Evolutionary conservation across 192 early-diverging fungal genomes (phyloP).

Genomic region (Lobosporangium transversale): DNA sequence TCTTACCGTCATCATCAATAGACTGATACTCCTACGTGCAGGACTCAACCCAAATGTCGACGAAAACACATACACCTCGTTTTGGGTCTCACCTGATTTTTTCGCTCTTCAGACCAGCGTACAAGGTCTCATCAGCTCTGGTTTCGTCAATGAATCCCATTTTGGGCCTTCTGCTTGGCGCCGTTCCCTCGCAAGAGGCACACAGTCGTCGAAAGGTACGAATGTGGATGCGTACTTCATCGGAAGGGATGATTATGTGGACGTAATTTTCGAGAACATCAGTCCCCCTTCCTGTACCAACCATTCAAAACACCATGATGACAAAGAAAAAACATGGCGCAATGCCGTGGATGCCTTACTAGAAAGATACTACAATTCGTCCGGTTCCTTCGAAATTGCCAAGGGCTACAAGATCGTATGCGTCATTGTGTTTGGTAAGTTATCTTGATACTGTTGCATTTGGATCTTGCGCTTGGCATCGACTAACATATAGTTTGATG

Average conservation of each 20-base stretch:
- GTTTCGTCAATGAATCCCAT: slow-evolving; percentile 17
- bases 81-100: slow-evolving; percentile 5
- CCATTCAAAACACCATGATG: background rate
- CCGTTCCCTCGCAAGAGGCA: slow-evolving; percentile 1
- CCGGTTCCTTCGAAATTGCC: slow-evolving; percentile 8
- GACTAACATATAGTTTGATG: background rate
- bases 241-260: background rate
- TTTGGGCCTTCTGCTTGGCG: slow-evolving; percentile 11
- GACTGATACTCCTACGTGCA: slow-evolving; percentile 5
- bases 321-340: background rate
- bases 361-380: background rate
- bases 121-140: slow-evolving; percentile 7
- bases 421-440: slow-evolving; percentile 16
- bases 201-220: slow-evolving; percentile 1
- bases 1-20: slow-evolving; percentile 2
- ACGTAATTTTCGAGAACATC: slow-evolving; percentile 8
- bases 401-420: slow-evolving; percentile 9
- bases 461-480: background rate
- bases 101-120: slow-evolving; percentile 5
- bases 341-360: slow-evolving; percentile 17
- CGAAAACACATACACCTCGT: slow-evolving; percentile 17
- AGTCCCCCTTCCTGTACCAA: background rate
- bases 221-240: slow-evolving; percentile 14
- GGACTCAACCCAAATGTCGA: slow-evolving; percentile 5
- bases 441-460: too few species aligned